A percentile compares a stretch with the other conserved stretches of the same genome.
Evolutionary conservation across 768 basidiomycete genomes (phyloP).

Genomic region (Cystobasidium onofrii): DNA sequence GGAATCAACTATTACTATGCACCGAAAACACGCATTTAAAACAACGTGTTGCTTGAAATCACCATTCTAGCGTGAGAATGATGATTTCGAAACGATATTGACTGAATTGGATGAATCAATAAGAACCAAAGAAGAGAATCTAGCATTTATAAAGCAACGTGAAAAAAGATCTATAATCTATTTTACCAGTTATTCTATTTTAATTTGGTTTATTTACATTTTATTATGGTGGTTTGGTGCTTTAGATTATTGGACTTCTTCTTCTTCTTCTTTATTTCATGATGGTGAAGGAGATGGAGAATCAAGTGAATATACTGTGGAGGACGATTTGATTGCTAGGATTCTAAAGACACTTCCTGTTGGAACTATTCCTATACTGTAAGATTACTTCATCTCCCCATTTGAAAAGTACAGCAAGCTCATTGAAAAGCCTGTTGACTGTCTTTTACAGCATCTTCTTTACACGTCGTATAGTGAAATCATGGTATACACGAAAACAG

Average conservation of each 20-base stretch:
- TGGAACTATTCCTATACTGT: slow-evolving; percentile 69
- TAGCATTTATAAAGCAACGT: slow-evolving; percentile 58
- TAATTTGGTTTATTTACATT: slow-evolving; percentile 55
- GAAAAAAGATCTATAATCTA: slow-evolving; percentile 70
- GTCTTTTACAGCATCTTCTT: slow-evolving; percentile 38
- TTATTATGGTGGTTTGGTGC: slow-evolving; percentile 42
- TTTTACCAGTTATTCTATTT: slow-evolving; percentile 68
- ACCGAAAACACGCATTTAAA: too few relatives aligned
- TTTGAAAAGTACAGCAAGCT: neutral
- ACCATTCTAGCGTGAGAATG: slow-evolving; percentile 5
- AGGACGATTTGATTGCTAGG: slow-evolving; percentile 43
- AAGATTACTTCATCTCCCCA: slow-evolving; percentile 43
- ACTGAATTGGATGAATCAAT: slow-evolving; percentile 23
- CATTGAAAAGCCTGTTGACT: neutral
- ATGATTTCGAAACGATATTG: slow-evolving; percentile 30
- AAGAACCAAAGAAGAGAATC: slow-evolving; percentile 10
- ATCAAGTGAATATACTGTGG: neutral
- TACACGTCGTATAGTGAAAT: slow-evolving; percentile 34
- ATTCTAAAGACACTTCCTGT: slow-evolving; percentile 53
- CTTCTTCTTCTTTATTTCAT: too few relatives aligned
- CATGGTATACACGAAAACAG: slow-evolving; percentile 37
- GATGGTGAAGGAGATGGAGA: neutral
- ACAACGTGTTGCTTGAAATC: too few relatives aligned
- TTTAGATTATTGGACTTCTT: slow-evolving; percentile 13
- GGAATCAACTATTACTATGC: too few relatives aligned